These are phyloP conservation scores for Verticillium dahliae DNA, from an alignment of 2,329 filamentous ascomycete species.

Conservation along the genomic window DNA sequence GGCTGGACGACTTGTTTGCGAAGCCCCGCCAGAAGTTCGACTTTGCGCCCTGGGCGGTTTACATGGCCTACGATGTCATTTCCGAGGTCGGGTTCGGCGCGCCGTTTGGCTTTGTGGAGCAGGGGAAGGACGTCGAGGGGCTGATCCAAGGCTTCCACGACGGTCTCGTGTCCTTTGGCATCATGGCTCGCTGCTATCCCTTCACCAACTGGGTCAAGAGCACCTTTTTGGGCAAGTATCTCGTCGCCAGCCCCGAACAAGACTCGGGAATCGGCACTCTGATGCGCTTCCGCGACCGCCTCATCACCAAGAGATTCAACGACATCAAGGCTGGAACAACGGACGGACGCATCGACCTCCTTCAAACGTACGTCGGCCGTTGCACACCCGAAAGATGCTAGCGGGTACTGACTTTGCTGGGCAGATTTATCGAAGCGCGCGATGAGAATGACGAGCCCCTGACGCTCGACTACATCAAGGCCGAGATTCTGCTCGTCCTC, in stretches of 20 bases:
- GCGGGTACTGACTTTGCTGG: not conserved
- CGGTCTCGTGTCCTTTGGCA: conserved; percentile 41
- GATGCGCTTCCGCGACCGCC: conserved; percentile 50
- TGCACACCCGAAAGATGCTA: not conserved
- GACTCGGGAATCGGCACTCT: conserved; percentile 46
- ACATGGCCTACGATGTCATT: conserved; percentile 52
- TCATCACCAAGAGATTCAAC: conserved; percentile 39
- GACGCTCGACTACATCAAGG: conserved; percentile 43
- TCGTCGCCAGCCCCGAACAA: conserved; percentile 46
- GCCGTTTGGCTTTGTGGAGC: conserved; percentile 48
- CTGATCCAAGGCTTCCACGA: conserved; percentile 50
- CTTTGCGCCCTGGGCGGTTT: conserved; percentile 49
- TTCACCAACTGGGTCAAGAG: conserved; percentile 49
- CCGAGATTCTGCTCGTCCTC: conserved; percentile 44
- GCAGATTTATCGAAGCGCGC: conserved; percentile 34
- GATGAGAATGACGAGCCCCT: conserved; percentile 38
- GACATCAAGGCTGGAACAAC: conserved; percentile 39
- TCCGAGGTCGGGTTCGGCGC: conserved; percentile 49
- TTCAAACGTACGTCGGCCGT: conserved; percentile 35
- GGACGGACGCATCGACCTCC: conserved; percentile 38
- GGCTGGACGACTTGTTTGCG: conserved; percentile 39
- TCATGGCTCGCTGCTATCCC: conserved; percentile 44
- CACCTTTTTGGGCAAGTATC: conserved; percentile 42
- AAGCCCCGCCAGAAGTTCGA: conserved; percentile 39
- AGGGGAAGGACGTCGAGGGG: conserved; percentile 43